These are phyloP conservation scores for Schizothecium vesticola DNA, from an alignment of 495 filamentous ascomycete species.

Conservation along the genomic window DNA sequence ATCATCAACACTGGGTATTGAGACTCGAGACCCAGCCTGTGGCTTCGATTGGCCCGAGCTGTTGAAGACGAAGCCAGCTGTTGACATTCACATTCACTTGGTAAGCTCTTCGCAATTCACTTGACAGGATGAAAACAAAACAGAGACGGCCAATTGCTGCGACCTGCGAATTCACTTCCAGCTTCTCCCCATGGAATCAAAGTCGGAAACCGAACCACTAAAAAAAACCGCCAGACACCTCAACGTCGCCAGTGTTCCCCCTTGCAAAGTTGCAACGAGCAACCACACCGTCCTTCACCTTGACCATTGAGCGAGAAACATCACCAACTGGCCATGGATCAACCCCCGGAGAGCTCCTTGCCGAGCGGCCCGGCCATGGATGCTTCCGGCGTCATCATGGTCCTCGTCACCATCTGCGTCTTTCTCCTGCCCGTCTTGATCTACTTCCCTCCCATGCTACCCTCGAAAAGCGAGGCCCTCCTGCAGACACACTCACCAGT, in stretches of 20 bases:
- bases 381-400: conserved; percentile 34
- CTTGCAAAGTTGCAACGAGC: not conserved
- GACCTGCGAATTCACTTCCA: not conserved
- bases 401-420: conserved; percentile 39
- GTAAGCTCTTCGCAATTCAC: not conserved
- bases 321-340: not conserved
- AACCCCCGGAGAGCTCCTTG: not conserved
- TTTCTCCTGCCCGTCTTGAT: conserved; percentile 45
- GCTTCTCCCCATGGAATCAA: not conserved
- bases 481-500: conserved; percentile 39
- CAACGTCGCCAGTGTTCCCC: not conserved
- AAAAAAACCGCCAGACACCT: not conserved
- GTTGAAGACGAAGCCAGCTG: not conserved
- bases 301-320: not conserved
- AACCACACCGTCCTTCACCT: not conserved
- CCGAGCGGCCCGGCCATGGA: conserved; percentile 21
- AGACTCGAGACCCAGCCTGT: not conserved
- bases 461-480: conserved; percentile 43
- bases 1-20: not conserved
- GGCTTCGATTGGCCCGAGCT: not conserved
- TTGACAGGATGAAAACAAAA: not conserved
- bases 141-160: too few relatives aligned
- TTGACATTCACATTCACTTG: not conserved
- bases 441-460: conserved; percentile 41
- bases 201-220: not conserved